phyloP scores from a whole-genome alignment of 306 rosid species.

The Cercis canadensis region DNA sequence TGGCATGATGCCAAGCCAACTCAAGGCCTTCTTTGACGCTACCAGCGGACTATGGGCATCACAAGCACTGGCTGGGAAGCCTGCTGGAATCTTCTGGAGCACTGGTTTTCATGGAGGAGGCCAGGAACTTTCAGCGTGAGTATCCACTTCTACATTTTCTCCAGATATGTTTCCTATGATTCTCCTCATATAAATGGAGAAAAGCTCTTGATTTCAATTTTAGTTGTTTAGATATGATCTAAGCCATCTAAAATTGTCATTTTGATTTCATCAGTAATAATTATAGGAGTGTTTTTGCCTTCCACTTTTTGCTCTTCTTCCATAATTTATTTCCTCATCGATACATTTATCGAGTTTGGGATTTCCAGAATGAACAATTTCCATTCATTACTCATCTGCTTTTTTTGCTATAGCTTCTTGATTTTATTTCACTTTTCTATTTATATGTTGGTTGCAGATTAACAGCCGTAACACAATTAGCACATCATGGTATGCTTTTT shows the following conservation, averaged over 20 bases:
- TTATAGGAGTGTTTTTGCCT: neutral
- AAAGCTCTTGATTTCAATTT: neutral
- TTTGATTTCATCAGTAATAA: neutral
- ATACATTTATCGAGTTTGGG: neutral
- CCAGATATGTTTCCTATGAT: constrained; percentile 9
- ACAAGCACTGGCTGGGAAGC: constrained; percentile 94
- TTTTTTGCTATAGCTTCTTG: neutral
- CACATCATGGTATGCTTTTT: constrained; percentile 94
- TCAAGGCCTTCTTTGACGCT: constrained; percentile 86
- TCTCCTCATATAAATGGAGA: neutral
- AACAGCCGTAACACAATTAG: constrained; percentile 82
- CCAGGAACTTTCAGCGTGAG: constrained; percentile 94
- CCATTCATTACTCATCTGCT: neutral
- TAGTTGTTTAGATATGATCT: neutral
- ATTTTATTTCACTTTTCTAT: constrained; percentile 15
- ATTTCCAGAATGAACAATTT: neutral
- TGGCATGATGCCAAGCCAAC: constrained; percentile 92
- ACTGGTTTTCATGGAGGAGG: constrained; percentile 97
- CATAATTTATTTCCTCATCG: neutral
- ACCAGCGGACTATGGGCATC: constrained; percentile 70
- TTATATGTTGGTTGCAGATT: constrained; percentile 50
- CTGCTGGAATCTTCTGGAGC: constrained; percentile 98
- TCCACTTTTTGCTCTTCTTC: neutral
- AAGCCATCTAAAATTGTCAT: neutral
- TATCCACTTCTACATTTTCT: constrained; percentile 11